Conservation (phyloP, 495 filamentous ascomycete species). For the Daldinia bambusicola region DNA sequence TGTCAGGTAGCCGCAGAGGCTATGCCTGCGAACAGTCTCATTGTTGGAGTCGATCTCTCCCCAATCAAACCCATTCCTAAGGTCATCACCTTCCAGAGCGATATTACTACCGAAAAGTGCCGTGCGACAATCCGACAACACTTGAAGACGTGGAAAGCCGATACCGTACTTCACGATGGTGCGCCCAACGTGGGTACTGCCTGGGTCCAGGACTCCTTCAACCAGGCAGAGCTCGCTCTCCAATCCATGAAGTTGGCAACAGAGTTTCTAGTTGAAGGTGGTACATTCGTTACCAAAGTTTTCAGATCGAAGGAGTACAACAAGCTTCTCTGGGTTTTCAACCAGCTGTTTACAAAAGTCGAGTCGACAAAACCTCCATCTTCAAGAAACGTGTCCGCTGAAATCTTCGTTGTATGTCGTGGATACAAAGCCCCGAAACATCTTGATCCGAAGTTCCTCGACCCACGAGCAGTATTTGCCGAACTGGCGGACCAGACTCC, state of each 20-base stretch:
- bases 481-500: slow-evolving; percentile 89
- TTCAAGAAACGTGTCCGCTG: slow-evolving; percentile 92
- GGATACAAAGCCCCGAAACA: slow-evolving; percentile 90
- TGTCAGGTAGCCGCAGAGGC: slow-evolving; percentile 97
- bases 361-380: slow-evolving; percentile 98
- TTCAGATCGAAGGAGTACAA: slow-evolving; percentile 99
- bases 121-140: slow-evolving; percentile 89
- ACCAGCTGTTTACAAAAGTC: slow-evolving; percentile 92
- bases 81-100: slow-evolving; percentile 94
- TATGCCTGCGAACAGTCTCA: slow-evolving; percentile 90
- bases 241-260: slow-evolving; percentile 93
- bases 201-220: slow-evolving; percentile 98
- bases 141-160: slow-evolving; percentile 96
- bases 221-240: slow-evolving; percentile 93
- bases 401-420: slow-evolving; percentile 97
- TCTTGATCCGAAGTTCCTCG: slow-evolving; percentile 91
- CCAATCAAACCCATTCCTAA: slow-evolving; percentile 96
- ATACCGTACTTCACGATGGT: slow-evolving; percentile 97
- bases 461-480: slow-evolving; percentile 91
- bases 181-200: slow-evolving; percentile 97
- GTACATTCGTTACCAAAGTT: slow-evolving; percentile 96
- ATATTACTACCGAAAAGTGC: slow-evolving; percentile 98
- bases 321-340: slow-evolving; percentile 95
- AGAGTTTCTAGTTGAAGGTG: slow-evolving; percentile 89
- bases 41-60: slow-evolving; percentile 92